Base-by-base conservation (phyloP, 805 yeast species). In the Suhomyces sp. region DNA sequence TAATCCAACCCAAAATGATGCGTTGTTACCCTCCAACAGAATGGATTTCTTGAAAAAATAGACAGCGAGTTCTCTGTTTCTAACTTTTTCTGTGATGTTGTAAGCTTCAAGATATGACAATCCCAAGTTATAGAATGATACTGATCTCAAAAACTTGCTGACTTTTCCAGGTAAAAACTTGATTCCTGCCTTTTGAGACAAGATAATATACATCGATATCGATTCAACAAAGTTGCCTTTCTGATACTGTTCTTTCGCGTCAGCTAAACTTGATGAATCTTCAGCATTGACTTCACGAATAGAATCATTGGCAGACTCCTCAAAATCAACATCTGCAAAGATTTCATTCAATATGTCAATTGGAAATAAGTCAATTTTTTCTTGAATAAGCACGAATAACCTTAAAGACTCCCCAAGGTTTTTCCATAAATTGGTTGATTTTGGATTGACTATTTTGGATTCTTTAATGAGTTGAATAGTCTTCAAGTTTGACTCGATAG, bases 1-100 rank as follows among this genome's bases (percentile, higher is more conserved):
- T 19, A 91, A 66, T 0, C 85, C 81, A 35, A 77, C 68, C 99
- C 99, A 93, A 39, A 79, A 79, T 13, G 74, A 79, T 1, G 83
- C 67, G 43, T 83, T 84, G 38, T 72, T 75, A 4, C 81, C 72
- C 55, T 91, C 96, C 6, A 79, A 60, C 37, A 74, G 79, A 36
- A 90, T 78, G 0, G 96, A 82, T 27, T 69, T 73, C 46, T 84
- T 85, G 43, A 85, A 64, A 4, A 71, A 58, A 13, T 55, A 65
- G 10, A 86, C 71, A 0, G 96, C 72, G 2, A 68, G 57, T 11
- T 72, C 74, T 39, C 82, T 64, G 30, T 57, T 68, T 0, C 20
- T 28, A 5, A 24, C 33, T 5, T 42, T 38, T 14, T 44, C 43
- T 7, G 20, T 30, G 10, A 38, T 29, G 16, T 44, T 50, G 61